Base-by-base conservation (phyloP, 2,329 filamentous ascomycete genomes). In the Beauveria australis region DNA sequence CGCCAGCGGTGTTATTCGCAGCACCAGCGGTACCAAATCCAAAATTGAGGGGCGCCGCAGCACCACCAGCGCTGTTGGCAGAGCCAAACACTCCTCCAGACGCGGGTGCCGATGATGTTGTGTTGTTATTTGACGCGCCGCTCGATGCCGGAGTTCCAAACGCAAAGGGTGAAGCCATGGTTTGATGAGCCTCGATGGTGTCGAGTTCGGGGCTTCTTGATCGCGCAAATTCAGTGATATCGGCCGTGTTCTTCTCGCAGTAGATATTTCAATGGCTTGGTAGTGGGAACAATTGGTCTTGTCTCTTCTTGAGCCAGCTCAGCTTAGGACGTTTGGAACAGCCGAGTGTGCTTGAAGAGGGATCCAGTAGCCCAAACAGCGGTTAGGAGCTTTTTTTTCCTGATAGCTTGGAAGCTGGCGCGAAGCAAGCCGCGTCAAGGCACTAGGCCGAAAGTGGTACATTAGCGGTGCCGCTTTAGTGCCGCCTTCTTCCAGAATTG, bases 161-260 rank as follows among this genome's bases (percentile, higher is more conserved):
- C 61, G 40, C 73, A 70, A 78, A 77, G 43, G 73, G 69, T n/a
- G 54, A 57, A 30, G 53, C 40, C 75, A 78, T 78, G 62, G 60
- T 68, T 40, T 28, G 47, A 58, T 49, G 26, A 37, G 37, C 44
- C 51, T 53, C 61, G 57, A 14, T 28, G 26, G 37, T 40, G 40
- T 46, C 37, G 49, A 59, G 41, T 28, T 54, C 44, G 44, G 48
- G 44, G 28, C 30, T 48, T 1, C 37, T 46, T 53, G 37, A n/a
- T 46, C 56, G 48, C 26, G 56, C 46, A 53, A 43, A 53, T 47
- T 30, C 46, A 40, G 44, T 41, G 19, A 18, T 53, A 18, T 33
- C n/a, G 19, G 24, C 26, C 26, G 37, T 44, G 19, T 53, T 51
- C 37, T 43, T 22, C 44, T 44, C 19, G 22, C 9, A 22, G 22